Percentiles rank a stretch among this genome's conserved stretches.
Conservation (phyloP, 2,329 filamentous ascomycete species). For the Colletotrichum liriopes region DNA sequence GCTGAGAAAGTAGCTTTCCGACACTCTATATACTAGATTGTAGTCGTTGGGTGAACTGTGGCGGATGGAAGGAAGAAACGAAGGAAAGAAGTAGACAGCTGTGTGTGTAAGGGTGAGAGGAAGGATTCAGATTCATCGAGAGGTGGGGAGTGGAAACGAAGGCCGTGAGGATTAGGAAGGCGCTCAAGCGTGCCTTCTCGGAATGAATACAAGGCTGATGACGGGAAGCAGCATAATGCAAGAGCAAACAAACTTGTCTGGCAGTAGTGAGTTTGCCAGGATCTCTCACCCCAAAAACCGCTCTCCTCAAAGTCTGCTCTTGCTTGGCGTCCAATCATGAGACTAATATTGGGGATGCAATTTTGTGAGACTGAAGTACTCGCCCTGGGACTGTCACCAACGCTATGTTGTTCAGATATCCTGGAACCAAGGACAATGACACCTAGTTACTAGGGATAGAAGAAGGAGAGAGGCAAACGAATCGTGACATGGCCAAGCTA, state of each 20-base stretch:
- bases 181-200: background rate
- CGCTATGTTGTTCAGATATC: background rate
- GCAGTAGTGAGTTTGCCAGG: background rate
- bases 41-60: background rate
- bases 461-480: background rate
- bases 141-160: background rate
- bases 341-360: too few species aligned
- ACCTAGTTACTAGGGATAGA: background rate
- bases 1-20: background rate
- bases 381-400: background rate
- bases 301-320: too few species aligned
- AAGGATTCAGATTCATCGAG: too few species aligned
- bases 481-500: background rate
- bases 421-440: too few species aligned
- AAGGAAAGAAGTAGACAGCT: background rate
- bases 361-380: background rate
- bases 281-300: background rate
- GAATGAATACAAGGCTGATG: background rate
- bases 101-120: background rate
- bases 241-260: conserved; percentile 8
- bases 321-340: too few species aligned
- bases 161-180: background rate
- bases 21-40: background rate
- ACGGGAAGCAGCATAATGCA: conserved; percentile 22
- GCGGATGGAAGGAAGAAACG: background rate